Evolutionary conservation across 257 asterid genomes (phyloP), one percentile per base, ranked within the genome.

Genomic region (Solanum tarapatanum): DNA sequence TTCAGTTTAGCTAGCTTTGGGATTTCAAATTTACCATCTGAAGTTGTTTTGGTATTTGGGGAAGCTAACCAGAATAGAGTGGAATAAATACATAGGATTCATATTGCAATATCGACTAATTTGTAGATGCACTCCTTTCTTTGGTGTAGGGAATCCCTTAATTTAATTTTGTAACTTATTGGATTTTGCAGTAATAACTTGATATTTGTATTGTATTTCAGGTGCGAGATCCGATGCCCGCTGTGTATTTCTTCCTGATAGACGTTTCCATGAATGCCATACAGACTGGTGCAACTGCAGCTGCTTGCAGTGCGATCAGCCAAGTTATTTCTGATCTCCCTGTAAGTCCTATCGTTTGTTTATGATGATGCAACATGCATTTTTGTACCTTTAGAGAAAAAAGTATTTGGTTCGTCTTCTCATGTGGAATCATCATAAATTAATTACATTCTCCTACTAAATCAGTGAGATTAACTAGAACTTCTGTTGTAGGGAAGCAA

Each of bases 171-270:
- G 35, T 48, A 9, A 82, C 85, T 45, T 48, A 5, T 28, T 82
- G 68, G 24, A 45, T 48, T 48, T 82, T 48, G 30, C 85, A 17
- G 21, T 90, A 82, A 55, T 84, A 87, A 35, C 32, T 45, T 82
- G 30, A 19, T 66, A 45, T 32, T 55, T 86, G 21, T 80, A 70
- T 87, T 26, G 48, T 30, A 70, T 85, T 90, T 91, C 96, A 97
- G 99, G 99, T 97, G 86, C 94, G 99, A n/a, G 98, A 96, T 90
- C 99, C 99, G 39, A 95, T 97, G 99, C 99, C 99, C 35, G 97
- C 99, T 37, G 97, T 96, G 82, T 97, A 92, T 86, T 96, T 96
- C 95, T 97, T 97, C 93, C 93, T 97, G 37, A 89, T 97, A 90
- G 99, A 97, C 88, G 99, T 96, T 88, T 97, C 99, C 86, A 92